Evolutionary conservation across 2,329 filamentous ascomycete genomes (phyloP).

Genomic region (Setomelanomma holmii): DNA sequence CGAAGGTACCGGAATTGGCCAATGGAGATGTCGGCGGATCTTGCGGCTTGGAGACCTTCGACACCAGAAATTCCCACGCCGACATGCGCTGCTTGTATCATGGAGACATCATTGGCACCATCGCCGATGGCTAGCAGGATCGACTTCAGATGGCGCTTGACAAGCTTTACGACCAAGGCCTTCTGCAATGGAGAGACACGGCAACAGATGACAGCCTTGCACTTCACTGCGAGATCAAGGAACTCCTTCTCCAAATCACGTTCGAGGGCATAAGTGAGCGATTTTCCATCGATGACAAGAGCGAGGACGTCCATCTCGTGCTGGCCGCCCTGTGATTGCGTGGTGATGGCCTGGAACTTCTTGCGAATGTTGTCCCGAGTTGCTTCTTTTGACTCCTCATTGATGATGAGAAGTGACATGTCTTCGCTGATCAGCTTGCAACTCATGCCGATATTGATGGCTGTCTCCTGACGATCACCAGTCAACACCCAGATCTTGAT

Average conservation of each 20-base stretch:
- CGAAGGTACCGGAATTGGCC: slow-evolving; percentile 94
- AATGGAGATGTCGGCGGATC: slow-evolving; percentile 94
- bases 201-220: slow-evolving; percentile 97
- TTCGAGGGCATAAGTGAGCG: slow-evolving; percentile 89
- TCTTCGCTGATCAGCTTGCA: slow-evolving; percentile 98
- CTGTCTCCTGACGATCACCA: slow-evolving; percentile 96
- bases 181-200: slow-evolving; percentile 98
- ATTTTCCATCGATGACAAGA: slow-evolving; percentile 94
- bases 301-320: slow-evolving; percentile 85
- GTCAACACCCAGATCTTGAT: slow-evolving; percentile 99
- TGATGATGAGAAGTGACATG: slow-evolving; percentile 96
- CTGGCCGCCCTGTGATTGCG: slow-evolving; percentile 74
- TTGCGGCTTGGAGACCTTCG: slow-evolving; percentile 94
- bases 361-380: slow-evolving; percentile 91
- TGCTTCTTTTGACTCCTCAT: slow-evolving; percentile 80
- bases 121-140: slow-evolving; percentile 96
- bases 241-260: slow-evolving; percentile 93
- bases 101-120: slow-evolving; percentile 98
- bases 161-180: slow-evolving; percentile 95
- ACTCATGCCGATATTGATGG: slow-evolving; percentile 99
- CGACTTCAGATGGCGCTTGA: slow-evolving; percentile 91
- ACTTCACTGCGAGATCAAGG: slow-evolving; percentile 90
- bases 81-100: slow-evolving; percentile 99
- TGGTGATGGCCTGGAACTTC: slow-evolving; percentile 89
- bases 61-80: slow-evolving; percentile 96